Evolutionary conservation across 1,139 yeast genomes (phyloP), one percentile per base, ranked within the genome.

Genomic region (Yamadazyma triangularis): DNA sequence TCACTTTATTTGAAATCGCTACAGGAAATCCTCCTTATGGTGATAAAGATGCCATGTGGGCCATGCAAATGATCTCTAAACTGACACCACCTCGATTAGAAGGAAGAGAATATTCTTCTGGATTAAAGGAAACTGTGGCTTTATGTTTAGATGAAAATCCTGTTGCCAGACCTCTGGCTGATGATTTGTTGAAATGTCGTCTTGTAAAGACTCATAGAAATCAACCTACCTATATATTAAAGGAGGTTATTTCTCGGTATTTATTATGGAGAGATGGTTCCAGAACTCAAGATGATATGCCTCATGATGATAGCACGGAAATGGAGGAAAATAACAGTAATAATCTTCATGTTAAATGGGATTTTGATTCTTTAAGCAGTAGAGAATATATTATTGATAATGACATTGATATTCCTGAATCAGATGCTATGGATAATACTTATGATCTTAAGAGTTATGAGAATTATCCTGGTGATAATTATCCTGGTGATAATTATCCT

Each of bases 11-110:
- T 58, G 99, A 93, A 58, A 81, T 91, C 38, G 94, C 96, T 10
- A 89, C 97, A 0, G 98, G 98, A 0, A 87, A 87, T 46, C 99
- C 99, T 2, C 99, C 99, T 0, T 89, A 88, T 50, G 80, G 96
- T 45, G 97, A 91, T 42, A 87, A 86, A 46, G 98, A 91, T 48
- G 96, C 96, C 1, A 70, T 84, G 66, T 73, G 96, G 61, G 98
- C 96, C 1, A 85, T 93, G 86, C 91, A 87, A 53, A 63, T 91
- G 56, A 89, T 93, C 36, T 86, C 96, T 0, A 85, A 89, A 42
- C 86, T 85, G 46, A 86, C 89, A 30, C 98, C 98, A 4, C 95
- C 98, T 3, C 69, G 98, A 39, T 64, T 93, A 33, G 98, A 93
- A 51, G 97, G 98, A 5, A 65, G 91, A 32, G 87, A 80, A 40